Base-by-base conservation (phyloP, 2,329 filamentous ascomycete species). In the Chaetomium globosum region DNA sequence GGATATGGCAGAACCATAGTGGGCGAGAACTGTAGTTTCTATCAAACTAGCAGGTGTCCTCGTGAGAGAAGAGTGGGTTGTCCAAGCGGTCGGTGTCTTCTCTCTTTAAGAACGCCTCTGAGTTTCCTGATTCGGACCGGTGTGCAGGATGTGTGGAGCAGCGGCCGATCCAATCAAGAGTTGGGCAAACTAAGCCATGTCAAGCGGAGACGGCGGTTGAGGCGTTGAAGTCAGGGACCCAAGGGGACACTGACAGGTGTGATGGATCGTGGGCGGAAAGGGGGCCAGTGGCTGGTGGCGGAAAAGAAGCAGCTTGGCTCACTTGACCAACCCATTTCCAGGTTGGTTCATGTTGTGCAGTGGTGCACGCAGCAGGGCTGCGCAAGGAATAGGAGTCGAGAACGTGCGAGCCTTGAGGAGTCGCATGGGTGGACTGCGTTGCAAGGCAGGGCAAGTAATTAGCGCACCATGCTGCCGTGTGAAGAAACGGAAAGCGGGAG, bases 61-160 rank as follows among this genome's bases (percentile, higher is more conserved):
- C 46, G 63, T 68, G 55, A 61, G 66, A 57, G 61, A 46, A 56
- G 36, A 48, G 48, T 52, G 28, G 33, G 33, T 23, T 28, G 21
- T 31, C 33, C 59, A 26, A 59, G 26, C 26, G 36, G 58, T 55
- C 19, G 56, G 63, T 59, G 61, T 68, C 56, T 63, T 66, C 65
- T 71, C 69, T 69, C 39, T 71, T 67, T 69, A 65, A 70, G 59
- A 65, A 67, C 16, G 33, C 28, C 54, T 58, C 61, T 55, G 54
- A 64, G 54, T 61, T 61, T 63, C 68, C 69, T 61, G 65, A 65
- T 67, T 64, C 51, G 70, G 67, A 59, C 60, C 49, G 60, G 63
- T 64, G 64, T 70, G 70, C 70, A 69, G 69, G 39, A 61, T 56
- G 3, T 59, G 70, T 72, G 69, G 70, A 72, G 70, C 54, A 67